Base-by-base conservation (phyloP, 495 filamentous ascomycete species). In the Usnea hakonensis region DNA sequence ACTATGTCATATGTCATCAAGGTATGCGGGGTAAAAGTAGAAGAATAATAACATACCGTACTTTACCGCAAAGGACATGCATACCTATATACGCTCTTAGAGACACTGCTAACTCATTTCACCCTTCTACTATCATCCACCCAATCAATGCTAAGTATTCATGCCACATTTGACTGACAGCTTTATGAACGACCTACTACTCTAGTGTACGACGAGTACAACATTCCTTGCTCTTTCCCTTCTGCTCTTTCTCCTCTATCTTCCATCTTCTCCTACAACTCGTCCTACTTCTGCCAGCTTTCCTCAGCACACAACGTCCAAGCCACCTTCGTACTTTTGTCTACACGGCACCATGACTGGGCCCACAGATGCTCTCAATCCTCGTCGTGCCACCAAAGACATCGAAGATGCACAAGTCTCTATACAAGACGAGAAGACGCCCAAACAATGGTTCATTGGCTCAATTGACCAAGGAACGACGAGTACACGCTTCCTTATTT, bases 391-490 rank as follows among this genome's bases (percentile, higher is more conserved):
- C 40, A 28, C 46, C 13, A 30, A 32, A 6, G 57, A 33, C n/a
- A 14, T 8, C 48, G 40, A 56, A 48, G 52, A 38, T 26, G n/a
- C 38, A 21, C 40, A 23, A 36, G 52, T 48, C 36, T 54, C 54
- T 9, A 43, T 37, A 14, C 57, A 58, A 38, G 58, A 65, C 60
- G 56, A 65, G 44, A 57, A 55, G 23, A 32, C 60, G 35, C 65
- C 58, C 62, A 63, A 67, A 37, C 53, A 55, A 21, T 65, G 62
- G 50, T 90, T 83, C 70, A 83, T 88, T 50, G 87, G 85, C 44
- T 81, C 86, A 32, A 93, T 97, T 69, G 93, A 97, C 70, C 89
- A 93, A 69, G 93, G 93, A 28, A 97, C 93, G 9, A 96, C 93
- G 17, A 95, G 90, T 66, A 90, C 93, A 37, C 85, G 93, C 19